Evolutionary conservation across 2,329 filamentous ascomycete species (phyloP), one percentile per base, ranked within the genome.

Genomic region (Pseudonectria buxi): DNA sequence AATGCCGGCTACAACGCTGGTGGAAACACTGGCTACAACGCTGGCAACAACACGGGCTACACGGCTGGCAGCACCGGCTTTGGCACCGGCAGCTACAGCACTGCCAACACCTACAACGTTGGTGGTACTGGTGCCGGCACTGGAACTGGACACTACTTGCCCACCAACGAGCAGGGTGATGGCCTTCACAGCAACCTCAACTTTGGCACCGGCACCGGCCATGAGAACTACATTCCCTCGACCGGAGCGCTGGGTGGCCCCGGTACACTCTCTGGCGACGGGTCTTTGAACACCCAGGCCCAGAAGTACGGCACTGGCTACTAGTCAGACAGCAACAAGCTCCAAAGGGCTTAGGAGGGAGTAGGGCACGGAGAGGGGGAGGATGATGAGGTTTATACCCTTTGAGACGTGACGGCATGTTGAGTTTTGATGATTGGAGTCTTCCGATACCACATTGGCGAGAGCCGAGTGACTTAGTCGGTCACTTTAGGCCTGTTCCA

Each of bases 361-460:
- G 18, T 6, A 22, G 18, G 12, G 24, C 13, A 16, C 31, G 7
- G 12, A 10, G 7, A 22, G 7, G 14, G 11, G 41, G 36, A 34
- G 44, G 37, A 38, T 24, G 32, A 30, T 43, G 41, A 18, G 42
- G 30, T 40, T 40, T 51, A 53, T 53, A 51, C 49, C 50, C 50
- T 50, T 50, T 41, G 18, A 35, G 30, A 43, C 29, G 43, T 29
- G 32, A 22, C 12, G 16, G 16, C 4, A 12, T 24, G 14, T 36
- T 40, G 26, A 40, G 36, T 36, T 53, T 31, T 30, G 28, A n/a
- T 27, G 13, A 41, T 32, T 30, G 26, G 24, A 32, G 30, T 33
- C 32, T 43, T 35, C 34, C 37, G 38, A 41, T 37, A 44, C 35
- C 39, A 41, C 24, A 31, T 29, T 34, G 35, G 32, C 30, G 29